Base-by-base conservation (phyloP, 2,329 filamentous ascomycete species). In the Cytospora paraplurivora region DNA sequence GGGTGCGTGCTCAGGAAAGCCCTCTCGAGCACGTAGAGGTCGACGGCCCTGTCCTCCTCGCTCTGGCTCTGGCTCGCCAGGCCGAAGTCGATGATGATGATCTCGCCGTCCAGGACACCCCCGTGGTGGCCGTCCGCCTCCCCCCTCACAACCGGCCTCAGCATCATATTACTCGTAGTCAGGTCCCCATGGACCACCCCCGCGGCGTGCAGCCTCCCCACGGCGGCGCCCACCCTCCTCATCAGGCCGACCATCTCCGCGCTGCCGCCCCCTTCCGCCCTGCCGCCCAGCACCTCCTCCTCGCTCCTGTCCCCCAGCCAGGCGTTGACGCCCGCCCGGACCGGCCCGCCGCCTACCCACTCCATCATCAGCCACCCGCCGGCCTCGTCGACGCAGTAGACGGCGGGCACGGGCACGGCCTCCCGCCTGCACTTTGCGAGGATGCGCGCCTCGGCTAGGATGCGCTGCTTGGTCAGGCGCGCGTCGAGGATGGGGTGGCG, bases 1-100 rank as follows among this genome's bases (percentile, higher is more conserved):
- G 95, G 94, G 80, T 99, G 95, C 41, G 95, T 98, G 72, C 93
- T 97, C 27, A 89, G 91, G 80, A 98, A 98, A 1, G 95, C 95
- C 59, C 95, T 82, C 77, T 99, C 95, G 54, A 99, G 81, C 12
- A 99, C 95, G 76, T 99, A 99, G 61, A 99, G 77, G 79, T 99
- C 95, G 47, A 99, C 95, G 0, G 95, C 95, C 62, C 93, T 85
- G 74, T 99, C 95, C 77, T 99, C 95, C 62, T 97, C 94, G 68
- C 91, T 87, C 19, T 86, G 78, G 66, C 88, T 91, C 76, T 94
- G 90, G 69, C 85, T 89, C 15, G 93, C 93, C 21, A 99, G 85
- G 0, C 95, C 95, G 72, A 99, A 96, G 78, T 99, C 95, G 74
- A 98, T 98, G 44, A 98, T 81, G 27, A 96, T 88, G 63, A 99